phyloP scores from a whole-genome alignment of 2,329 filamentous ascomycete species.

The Diaporthe helianthi region DNA sequence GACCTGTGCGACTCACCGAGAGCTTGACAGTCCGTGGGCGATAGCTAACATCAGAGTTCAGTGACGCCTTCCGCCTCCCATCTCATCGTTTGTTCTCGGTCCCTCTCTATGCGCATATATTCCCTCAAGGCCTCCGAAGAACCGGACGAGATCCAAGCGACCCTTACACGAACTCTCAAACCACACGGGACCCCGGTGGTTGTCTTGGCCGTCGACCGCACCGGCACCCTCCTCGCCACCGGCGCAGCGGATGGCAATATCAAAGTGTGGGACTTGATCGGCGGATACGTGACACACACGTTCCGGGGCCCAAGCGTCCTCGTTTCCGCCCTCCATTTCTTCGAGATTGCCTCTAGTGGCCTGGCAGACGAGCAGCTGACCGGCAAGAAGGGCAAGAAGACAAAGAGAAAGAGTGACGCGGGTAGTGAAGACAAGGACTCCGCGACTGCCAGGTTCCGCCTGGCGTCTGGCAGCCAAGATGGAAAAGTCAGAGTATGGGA shows the following conservation, averaged over 20 bases:
- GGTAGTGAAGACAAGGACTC: conserved; percentile 49
- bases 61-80: conserved; percentile 90
- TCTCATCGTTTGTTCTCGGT: conserved; percentile 89
- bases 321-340: conserved; percentile 90
- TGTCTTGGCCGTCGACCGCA: conserved; percentile 82
- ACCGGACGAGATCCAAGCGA: conserved; percentile 65
- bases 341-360: conserved; percentile 68
- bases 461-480: conserved; percentile 93
- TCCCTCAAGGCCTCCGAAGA: conserved; percentile 67
- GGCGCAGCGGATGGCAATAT: conserved; percentile 92
- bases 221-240: conserved; percentile 88
- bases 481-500: conserved; percentile 94
- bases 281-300: conserved; percentile 91
- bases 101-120: conserved; percentile 95
- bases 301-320: conserved; percentile 93
- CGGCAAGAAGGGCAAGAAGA: conserved; percentile 46
- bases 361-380: conserved; percentile 53
- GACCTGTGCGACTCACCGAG: conserved; percentile 54
- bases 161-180: conserved; percentile 81
- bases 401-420: conserved; percentile 54
- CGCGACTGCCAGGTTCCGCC: conserved; percentile 67
- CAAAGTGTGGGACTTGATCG: conserved; percentile 95
- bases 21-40: neutral
- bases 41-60: conserved; percentile 45
- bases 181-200: conserved; percentile 91